phyloP scores from a whole-genome alignment of 164 flowering plant species.

The Euptelea pleiosperma region DNA sequence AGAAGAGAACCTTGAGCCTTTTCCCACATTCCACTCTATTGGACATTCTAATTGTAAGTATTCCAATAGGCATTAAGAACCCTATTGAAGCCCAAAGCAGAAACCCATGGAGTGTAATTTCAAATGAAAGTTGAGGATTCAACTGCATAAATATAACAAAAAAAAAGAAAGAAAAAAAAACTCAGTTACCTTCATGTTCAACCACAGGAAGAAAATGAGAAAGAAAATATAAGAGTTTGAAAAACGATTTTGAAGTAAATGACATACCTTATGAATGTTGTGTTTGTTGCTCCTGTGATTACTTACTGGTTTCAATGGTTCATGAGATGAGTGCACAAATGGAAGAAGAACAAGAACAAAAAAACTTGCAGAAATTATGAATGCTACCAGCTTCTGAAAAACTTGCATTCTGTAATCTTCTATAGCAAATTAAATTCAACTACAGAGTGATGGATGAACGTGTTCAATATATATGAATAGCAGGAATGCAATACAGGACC shows the following conservation, averaged over 20 bases:
- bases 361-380: constrained; percentile 18
- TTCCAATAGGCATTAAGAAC: constrained; percentile 71
- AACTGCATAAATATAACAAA: constrained; percentile 28
- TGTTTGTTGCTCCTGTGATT: constrained; percentile 13
- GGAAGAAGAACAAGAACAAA: constrained; percentile 27
- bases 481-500: background rate
- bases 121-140: constrained; percentile 30
- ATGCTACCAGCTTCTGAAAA: constrained; percentile 16
- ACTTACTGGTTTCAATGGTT: constrained; percentile 2
- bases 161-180: too few species aligned
- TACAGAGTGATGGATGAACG: background rate
- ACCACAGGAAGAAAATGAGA: too few species aligned
- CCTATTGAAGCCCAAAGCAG: constrained; percentile 86
- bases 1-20: constrained; percentile 49
- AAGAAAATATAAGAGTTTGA: too few species aligned
- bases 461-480: too few species aligned
- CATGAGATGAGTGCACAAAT: constrained; percentile 24
- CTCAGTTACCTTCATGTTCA: background rate
- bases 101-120: constrained; percentile 54
- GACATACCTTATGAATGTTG: constrained; percentile 32
- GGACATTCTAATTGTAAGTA: constrained; percentile 60
- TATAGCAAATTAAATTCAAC: background rate
- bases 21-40: constrained; percentile 35
- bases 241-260: background rate
- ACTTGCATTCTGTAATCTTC: constrained; percentile 14